Conservation (phyloP, 2,329 filamentous ascomycete species). For the Pseudogymnoascus sp. region DNA sequence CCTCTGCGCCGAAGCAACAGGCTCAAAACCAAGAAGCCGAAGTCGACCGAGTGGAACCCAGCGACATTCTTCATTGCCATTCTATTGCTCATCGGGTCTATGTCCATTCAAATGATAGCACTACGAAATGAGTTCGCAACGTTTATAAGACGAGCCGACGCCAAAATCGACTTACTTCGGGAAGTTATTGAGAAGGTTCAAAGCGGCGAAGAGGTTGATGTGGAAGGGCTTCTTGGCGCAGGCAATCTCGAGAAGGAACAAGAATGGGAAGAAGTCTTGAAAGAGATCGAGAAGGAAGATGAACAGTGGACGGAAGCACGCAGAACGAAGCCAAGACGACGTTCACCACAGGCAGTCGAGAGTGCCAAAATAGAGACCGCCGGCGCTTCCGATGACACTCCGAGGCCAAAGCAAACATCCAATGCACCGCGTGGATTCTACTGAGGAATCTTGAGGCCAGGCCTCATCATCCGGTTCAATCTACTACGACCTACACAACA, state of each 20-base stretch:
- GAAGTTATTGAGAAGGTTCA: conserved; percentile 69
- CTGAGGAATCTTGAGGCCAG: conserved; percentile 13
- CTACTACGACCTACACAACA: not conserved
- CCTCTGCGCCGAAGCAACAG: conserved; percentile 44
- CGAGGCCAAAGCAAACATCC: conserved; percentile 17
- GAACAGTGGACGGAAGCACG: conserved; percentile 32
- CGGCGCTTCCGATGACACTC: not conserved
- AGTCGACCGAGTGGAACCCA: conserved; percentile 66
- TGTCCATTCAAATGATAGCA: conserved; percentile 87
- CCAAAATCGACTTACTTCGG: conserved; percentile 66
- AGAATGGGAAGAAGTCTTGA: conserved; percentile 78
- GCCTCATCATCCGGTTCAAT: not conserved
- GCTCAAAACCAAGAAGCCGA: conserved; percentile 33
- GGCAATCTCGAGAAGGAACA: conserved; percentile 67
- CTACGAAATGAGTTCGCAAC: conserved; percentile 68
- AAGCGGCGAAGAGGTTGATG: conserved; percentile 71
- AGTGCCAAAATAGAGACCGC: not conserved
- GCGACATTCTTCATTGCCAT: conserved; percentile 77
- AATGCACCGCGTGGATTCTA: conserved; percentile 28
- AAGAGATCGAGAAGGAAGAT: conserved; percentile 60
- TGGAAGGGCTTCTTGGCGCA: conserved; percentile 73
- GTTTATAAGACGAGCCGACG: conserved; percentile 69
- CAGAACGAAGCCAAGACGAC: conserved; percentile 20
- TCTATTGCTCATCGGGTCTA: conserved; percentile 83
- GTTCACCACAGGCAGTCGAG: conserved; percentile 6